Conservation (phyloP, 495 filamentous ascomycete genomes). For the Gamarada debralockiae region DNA sequence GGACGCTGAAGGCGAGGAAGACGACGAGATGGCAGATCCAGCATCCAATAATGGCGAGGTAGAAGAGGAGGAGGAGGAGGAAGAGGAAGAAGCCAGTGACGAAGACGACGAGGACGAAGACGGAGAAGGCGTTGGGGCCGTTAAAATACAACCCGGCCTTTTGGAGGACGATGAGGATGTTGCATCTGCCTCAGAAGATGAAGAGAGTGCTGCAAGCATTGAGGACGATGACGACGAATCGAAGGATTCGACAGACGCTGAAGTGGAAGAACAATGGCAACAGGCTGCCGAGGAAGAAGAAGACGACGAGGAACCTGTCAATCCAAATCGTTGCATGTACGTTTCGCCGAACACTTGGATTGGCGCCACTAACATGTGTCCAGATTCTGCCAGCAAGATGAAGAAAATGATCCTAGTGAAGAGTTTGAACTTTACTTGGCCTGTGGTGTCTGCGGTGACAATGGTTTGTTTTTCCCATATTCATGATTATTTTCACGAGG, state of each 20-base stretch:
- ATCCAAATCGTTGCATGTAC: slow-evolving; percentile 28
- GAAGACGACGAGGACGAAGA: slow-evolving; percentile 58
- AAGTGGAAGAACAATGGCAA: slow-evolving; percentile 42
- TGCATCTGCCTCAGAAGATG: slow-evolving; percentile 33
- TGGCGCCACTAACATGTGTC: slow-evolving; percentile 5
- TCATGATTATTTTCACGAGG: slow-evolving; percentile 20
- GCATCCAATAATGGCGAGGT: slow-evolving; percentile 35
- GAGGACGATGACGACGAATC: slow-evolving; percentile 25
- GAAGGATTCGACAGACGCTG: slow-evolving; percentile 34
- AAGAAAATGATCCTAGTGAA: slow-evolving; percentile 38
- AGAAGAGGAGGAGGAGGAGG: slow-evolving; percentile 31
- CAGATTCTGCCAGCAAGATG: slow-evolving; percentile 27
- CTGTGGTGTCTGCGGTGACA: slow-evolving; percentile 79
- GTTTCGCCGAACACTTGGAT: slow-evolving; percentile 2
- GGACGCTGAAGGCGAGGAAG: slow-evolving; percentile 27
- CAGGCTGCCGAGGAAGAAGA: slow-evolving; percentile 62
- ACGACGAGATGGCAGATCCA: slow-evolving; percentile 26
- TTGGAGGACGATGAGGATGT: slow-evolving; percentile 42
- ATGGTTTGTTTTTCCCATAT: slow-evolving; percentile 61
- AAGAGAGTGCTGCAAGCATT: slow-evolving; percentile 31
- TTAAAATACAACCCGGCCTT: slow-evolving; percentile 61
- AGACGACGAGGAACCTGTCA: slow-evolving; percentile 56
- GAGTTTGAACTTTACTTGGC: slow-evolving; percentile 85
- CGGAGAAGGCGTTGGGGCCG: slow-evolving; percentile 68
- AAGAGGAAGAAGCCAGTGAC: slow-evolving; percentile 41